Base-by-base conservation (phyloP, 768 basidiomycete species). In the Austroboletus eburneus region DNA sequence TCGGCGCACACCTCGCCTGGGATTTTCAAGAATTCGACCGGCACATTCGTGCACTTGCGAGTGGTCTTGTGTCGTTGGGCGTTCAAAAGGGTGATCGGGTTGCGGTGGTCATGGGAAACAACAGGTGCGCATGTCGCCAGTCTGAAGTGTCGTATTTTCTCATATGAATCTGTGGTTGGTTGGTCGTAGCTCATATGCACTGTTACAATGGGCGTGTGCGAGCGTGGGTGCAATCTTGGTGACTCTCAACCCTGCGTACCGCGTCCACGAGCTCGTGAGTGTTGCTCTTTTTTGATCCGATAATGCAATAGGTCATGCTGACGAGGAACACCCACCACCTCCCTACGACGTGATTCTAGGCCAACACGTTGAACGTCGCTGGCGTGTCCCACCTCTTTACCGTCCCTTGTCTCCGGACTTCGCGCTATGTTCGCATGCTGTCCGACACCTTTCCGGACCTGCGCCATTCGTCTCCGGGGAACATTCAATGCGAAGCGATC, bases 171-270 rank as follows among this genome's bases (percentile, higher is more conserved):
- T n/a, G n/a, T n/a, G n/a, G n/a, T n/a, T n/a, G n/a, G n/a, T n/a
- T n/a, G n/a, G 30, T 39, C 24, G 24, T 51, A 90, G 88, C 57
- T 72, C 86, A 16, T 92, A 92, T 61, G 87, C 87, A 0, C 72
- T 78, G 69, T 67, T 91, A 20, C 89, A 92, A 56, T 91, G 87
- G 89, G 89, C 89, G 3, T 87, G 85, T 48, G 86, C 87, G n/a
- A 80, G 78, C 41, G 75, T 90, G 48, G 89, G 89, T n/a, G 88
- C 86, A 12, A 80, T 91, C 44, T 66, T 91, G 29, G 87, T 87
- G 18, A 90, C 89, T 8, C 72, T 91, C 38, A 92, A 92, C 54
- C 90, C 89, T 3, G 86, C 88, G 0, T 91, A 88, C 59, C 78
- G 83, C 22, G 54, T 81, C 6, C 71, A 75, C 27, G 89, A 92